phyloP scores from a whole-genome alignment of 140 eudicot species.

The Senecio squalidus region DNA sequence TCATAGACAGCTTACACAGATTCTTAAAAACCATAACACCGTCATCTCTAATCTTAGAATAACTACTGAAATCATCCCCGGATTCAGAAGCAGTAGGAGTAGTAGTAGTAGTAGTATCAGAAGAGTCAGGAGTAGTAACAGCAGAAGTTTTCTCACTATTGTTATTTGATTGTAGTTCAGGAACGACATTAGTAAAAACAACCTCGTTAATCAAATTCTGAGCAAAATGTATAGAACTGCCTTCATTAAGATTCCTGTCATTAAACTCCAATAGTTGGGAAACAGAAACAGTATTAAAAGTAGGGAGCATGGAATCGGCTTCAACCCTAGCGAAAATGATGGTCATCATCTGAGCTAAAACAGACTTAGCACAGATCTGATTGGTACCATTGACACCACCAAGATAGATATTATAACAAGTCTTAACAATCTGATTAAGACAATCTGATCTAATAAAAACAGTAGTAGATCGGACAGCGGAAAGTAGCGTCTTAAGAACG shows the following conservation, averaged over 20 bases:
- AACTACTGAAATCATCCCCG: conserved; percentile 40
- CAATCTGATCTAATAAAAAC: conserved; percentile 61
- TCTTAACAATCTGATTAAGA: conserved; percentile 64
- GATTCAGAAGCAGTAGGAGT: conserved; percentile 21
- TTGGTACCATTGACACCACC: conserved; percentile 95
- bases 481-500: conserved; percentile 55
- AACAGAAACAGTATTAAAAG: conserved; percentile 52
- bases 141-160: neutral
- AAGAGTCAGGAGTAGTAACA: neutral
- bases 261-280: conserved; percentile 73
- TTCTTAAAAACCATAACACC: conserved; percentile 85
- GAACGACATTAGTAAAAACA: conserved; percentile 55
- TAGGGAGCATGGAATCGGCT: conserved; percentile 44
- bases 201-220: conserved; percentile 69
- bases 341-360: conserved; percentile 87
- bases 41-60: conserved; percentile 69
- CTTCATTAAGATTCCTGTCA: conserved; percentile 87
- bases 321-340: conserved; percentile 76
- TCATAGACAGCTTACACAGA: conserved; percentile 93
- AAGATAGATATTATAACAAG: conserved; percentile 79
- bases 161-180: conserved; percentile 24
- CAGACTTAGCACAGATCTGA: conserved; percentile 97
- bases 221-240: conserved; percentile 76
- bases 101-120: too few relatives aligned
- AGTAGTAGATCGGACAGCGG: conserved; percentile 69